Evolutionary conservation across 495 filamentous ascomycete genomes (phyloP).

Genomic region (Delitschia confertaspora): DNA sequence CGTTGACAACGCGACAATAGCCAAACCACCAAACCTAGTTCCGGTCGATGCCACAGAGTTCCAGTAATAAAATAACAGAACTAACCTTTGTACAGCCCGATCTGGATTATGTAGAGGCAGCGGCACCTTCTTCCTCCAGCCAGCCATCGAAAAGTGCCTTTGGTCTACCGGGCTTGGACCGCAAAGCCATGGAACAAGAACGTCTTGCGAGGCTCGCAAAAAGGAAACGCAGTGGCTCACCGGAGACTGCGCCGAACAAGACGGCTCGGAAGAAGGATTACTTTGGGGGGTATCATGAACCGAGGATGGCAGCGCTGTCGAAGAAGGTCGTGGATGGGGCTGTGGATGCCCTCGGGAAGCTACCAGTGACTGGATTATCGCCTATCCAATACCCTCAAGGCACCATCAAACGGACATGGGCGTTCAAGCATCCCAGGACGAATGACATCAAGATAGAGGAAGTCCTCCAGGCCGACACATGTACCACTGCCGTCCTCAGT

Average conservation of each 20-base stretch:
- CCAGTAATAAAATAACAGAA: neutral
- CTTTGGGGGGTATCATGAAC: slow-evolving; percentile 7
- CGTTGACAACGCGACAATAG: neutral
- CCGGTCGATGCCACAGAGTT: no score
- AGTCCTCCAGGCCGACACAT: slow-evolving; percentile 60
- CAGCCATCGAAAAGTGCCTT: neutral
- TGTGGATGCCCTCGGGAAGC: neutral
- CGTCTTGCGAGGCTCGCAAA: slow-evolving; percentile 56
- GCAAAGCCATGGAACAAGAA: slow-evolving; percentile 80
- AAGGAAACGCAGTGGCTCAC: slow-evolving; percentile 45
- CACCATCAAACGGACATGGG: slow-evolving; percentile 76
- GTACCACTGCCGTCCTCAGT: slow-evolving; percentile 71
- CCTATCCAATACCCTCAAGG: slow-evolving; percentile 58
- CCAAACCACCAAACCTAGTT: no score
- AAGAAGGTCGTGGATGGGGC: neutral
- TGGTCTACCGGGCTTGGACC: slow-evolving; percentile 49
- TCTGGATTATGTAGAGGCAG: neutral
- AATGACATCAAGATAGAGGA: slow-evolving; percentile 89
- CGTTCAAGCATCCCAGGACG: slow-evolving; percentile 43
- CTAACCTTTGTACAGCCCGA: neutral
- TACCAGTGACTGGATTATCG: neutral
- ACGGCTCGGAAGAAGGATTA: slow-evolving; percentile 1
- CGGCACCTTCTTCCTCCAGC: neutral
- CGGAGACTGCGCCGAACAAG: slow-evolving; percentile 27
- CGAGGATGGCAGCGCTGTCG: neutral